These are phyloP conservation scores for Kodamaea anthophila DNA, from an alignment of 1,139 yeast species.

Conservation along the genomic window DNA sequence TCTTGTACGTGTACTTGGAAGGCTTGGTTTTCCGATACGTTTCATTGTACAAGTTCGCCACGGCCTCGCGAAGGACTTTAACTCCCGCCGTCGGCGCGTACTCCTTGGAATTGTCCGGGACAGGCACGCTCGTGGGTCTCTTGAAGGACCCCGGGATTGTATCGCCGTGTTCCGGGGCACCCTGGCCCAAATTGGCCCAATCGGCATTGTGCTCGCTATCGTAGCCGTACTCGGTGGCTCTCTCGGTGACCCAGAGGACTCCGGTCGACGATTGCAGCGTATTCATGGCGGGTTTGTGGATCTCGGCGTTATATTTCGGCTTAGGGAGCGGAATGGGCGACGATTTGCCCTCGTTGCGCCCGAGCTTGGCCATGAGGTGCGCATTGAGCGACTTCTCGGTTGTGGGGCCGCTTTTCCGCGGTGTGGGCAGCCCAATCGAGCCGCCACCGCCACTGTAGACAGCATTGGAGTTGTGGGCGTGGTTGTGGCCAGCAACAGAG, in stretches of 20 bases:
- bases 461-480: conserved; percentile 4
- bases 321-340: conserved; percentile 51
- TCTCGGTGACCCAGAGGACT: conserved; percentile 64
- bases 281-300: conserved; percentile 57
- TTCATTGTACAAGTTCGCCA: conserved; percentile 55
- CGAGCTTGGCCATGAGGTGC: conserved; percentile 26
- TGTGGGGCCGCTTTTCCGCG: conserved; percentile 2
- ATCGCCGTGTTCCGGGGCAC: conserved; percentile 66
- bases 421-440: conserved; percentile 2
- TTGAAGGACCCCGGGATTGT: conserved; percentile 55
- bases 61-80: conserved; percentile 53
- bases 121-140: conserved; percentile 47
- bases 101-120: conserved; percentile 51
- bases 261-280: conserved; percentile 62
- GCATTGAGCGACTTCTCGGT: conserved; percentile 7
- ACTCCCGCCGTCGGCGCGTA: conserved; percentile 65
- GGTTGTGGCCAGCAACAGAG: conserved; percentile 3
- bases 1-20: conserved; percentile 58
- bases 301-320: conserved; percentile 40
- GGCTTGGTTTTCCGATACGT: conserved; percentile 46
- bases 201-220: conserved; percentile 39
- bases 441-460: conserved; percentile 5
- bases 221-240: conserved; percentile 59
- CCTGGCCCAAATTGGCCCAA: conserved; percentile 68
- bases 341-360: conserved; percentile 31